Evolutionary conservation across 495 filamentous ascomycete genomes (phyloP).

Genomic region (Articulospora tetracladia): DNA sequence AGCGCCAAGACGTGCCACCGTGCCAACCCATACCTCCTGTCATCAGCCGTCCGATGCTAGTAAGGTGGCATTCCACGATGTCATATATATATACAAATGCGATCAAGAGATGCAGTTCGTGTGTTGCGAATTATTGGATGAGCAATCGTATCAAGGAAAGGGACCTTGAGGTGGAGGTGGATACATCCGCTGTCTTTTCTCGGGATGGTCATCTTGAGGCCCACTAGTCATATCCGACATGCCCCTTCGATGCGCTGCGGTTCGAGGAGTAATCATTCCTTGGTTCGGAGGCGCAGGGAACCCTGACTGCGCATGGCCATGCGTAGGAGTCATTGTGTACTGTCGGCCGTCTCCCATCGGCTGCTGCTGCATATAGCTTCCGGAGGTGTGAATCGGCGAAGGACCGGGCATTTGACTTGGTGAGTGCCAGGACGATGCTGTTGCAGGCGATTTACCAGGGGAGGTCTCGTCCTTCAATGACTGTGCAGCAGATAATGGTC

Average conservation of each 20-base stretch:
- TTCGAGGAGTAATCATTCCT: conserved; percentile 24
- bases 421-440: conserved; percentile 70
- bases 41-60: too few relatives aligned
- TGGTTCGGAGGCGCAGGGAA: conserved; percentile 15
- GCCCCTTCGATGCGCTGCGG: conserved; percentile 51
- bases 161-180: conserved; percentile 32
- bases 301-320: conserved; percentile 14
- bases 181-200: conserved; percentile 62
- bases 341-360: conserved; percentile 16
- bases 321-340: conserved; percentile 37
- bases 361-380: conserved; percentile 19
- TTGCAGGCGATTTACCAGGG: conserved; percentile 70
- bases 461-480: conserved; percentile 81
- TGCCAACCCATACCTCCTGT: too few relatives aligned
- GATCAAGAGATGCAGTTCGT: background rate
- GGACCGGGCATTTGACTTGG: conserved; percentile 59
- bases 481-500: conserved; percentile 38
- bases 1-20: conserved; percentile 7
- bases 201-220: conserved; percentile 43
- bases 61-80: background rate
- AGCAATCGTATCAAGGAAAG: background rate
- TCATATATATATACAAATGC: background rate
- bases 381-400: conserved; percentile 42
- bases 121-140: background rate
- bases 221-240: conserved; percentile 63